These are phyloP conservation scores for Nicotiana noctiflora DNA, from an alignment of 257 asterid genomes.

Conservation along the genomic window DNA sequence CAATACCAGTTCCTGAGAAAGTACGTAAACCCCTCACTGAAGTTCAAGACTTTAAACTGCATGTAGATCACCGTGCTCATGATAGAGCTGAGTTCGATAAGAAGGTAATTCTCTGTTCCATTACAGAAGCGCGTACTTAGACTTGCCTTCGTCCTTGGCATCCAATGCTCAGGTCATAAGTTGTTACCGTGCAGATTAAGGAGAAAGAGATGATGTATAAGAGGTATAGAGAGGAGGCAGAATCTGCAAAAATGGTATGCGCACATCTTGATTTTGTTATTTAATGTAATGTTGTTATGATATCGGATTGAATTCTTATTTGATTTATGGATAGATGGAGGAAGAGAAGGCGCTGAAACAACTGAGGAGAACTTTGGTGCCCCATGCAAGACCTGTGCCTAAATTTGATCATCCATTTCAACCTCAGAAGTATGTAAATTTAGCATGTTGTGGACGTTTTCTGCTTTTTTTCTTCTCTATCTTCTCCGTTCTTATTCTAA, in stretches of 20 bases:
- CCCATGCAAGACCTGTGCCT: constrained; percentile 88
- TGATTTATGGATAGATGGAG: constrained; percentile 50
- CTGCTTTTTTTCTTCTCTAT: not conserved
- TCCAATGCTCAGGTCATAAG: constrained; percentile 1
- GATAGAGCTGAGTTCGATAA: constrained; percentile 87
- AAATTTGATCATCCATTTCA: constrained; percentile 65
- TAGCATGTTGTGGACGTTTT: not conserved
- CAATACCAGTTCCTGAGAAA: constrained; percentile 78
- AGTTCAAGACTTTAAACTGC: constrained; percentile 73
- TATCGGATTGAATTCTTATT: not conserved
- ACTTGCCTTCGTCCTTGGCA: not conserved
- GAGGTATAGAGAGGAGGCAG: constrained; percentile 90
- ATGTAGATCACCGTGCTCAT: constrained; percentile 56
- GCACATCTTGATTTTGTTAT: not conserved
- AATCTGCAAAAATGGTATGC: constrained; percentile 69
- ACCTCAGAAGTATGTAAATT: constrained; percentile 58
- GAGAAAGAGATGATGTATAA: constrained; percentile 77
- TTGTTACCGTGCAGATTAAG: constrained; percentile 41
- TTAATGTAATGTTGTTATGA: not conserved
- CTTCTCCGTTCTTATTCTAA: not conserved
- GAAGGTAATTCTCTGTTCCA: constrained; percentile 37
- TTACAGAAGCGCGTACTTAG: not conserved
- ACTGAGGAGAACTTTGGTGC: constrained; percentile 73
- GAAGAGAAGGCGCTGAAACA: constrained; percentile 95
- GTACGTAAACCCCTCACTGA: constrained; percentile 75